phyloP scores from a whole-genome alignment of 2,329 filamentous ascomycete genomes.

The Hymenoscyphus scutula region DNA sequence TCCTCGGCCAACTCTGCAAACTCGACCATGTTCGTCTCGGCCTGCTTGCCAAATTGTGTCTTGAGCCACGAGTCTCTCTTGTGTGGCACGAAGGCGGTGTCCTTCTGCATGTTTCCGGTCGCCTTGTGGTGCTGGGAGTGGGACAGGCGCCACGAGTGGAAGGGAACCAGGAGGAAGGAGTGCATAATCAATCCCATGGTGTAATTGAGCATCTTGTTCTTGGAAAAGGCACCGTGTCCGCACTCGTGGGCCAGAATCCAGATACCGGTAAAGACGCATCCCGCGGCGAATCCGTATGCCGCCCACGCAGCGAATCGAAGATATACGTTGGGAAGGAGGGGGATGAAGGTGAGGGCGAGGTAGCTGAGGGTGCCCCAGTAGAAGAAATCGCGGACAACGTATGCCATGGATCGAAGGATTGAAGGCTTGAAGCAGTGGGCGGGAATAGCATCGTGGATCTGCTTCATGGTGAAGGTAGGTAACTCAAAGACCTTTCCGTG shows the following conservation, averaged over 20 bases:
- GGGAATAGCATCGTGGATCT: conserved; percentile 51
- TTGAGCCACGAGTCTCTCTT: conserved; percentile 39
- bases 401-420: conserved; percentile 51
- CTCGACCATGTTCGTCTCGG: conserved; percentile 38
- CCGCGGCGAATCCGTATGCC: conserved; percentile 62
- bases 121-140: conserved; percentile 69
- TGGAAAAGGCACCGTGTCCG: conserved; percentile 68
- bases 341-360: conserved; percentile 54
- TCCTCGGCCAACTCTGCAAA: conserved; percentile 59
- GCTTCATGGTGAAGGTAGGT: conserved; percentile 38
- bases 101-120: conserved; percentile 65
- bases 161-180: conserved; percentile 65
- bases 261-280: conserved; percentile 65
- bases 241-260: conserved; percentile 74
- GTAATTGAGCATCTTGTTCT: conserved; percentile 56
- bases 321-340: conserved; percentile 43
- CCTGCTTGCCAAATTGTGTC: conserved; percentile 31
- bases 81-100: conserved; percentile 62
- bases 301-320: conserved; percentile 53
- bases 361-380: conserved; percentile 48
- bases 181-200: conserved; percentile 63
- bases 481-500: conserved; percentile 37
- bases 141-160: conserved; percentile 71
- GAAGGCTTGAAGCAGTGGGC: conserved; percentile 62
- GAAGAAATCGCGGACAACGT: conserved; percentile 56